Evolutionary conservation across 1,284 basidiomycete species (phyloP), one percentile per base, ranked within the genome.

Genomic region (Papiliotrema fonsecae): DNA sequence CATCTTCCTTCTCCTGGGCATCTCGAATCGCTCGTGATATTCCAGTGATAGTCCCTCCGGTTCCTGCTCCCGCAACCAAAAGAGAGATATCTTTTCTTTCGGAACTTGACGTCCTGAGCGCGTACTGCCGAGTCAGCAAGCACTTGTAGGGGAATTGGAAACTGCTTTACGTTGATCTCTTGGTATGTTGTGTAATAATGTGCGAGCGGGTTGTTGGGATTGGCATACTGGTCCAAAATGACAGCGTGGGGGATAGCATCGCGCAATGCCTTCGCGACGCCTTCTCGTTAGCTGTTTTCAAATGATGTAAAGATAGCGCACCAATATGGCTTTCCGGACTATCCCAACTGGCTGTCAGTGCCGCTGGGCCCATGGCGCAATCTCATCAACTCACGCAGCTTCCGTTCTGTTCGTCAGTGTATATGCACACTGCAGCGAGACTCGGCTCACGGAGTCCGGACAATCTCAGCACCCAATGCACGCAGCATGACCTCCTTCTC

Each of bases 401-500:
- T 70, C 69, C 16, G 69, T 72, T 4, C 68, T 54, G 47, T 5
- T 32, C 3, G 18, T 39, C n/a, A 31, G 47, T 13, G 41, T 11
- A 19, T 21, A 1, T 11, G 11, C 16, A 18, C 13, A n/a, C 21
- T 37, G 36, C 19, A 38, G 9, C n/a, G n/a, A n/a, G n/a, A n/a
- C n/a, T 3, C 22, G 1, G 57, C 86, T 24, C 83, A 92, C n/a
- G 93, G 93, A 11, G 94, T 97, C 47, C 94, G 85, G 45, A 97
- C 79, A 45, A 98, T 90, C 70, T 93, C 86, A 4, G 94, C 93
- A 10, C 94, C 94, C 2, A 97, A 79, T 0, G 91, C 90, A 49
- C 87, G 83, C 39, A 98, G 78, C 34, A 89, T 82, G 10, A 89
- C 88, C 75, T 94, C 91, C 75, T 98, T 98, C 76, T 98, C 93